These are phyloP conservation scores for Dalbergia oliveri DNA, from an alignment of 306 rosid genomes.

Conservation along the genomic window DNA sequence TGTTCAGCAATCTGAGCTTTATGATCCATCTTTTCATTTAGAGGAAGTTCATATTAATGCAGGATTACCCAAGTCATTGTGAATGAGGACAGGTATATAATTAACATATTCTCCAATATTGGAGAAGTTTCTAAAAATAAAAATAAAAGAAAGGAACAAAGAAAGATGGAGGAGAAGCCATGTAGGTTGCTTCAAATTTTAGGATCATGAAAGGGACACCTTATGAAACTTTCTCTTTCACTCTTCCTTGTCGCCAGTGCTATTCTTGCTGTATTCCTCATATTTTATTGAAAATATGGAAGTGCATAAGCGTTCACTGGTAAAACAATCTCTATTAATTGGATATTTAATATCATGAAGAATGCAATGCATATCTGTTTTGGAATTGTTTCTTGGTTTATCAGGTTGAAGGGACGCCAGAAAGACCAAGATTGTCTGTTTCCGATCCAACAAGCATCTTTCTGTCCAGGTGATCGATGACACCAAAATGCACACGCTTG, in stretches of 20 bases:
- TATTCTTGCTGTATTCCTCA: slow-evolving; percentile 2
- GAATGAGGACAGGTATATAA: not conserved
- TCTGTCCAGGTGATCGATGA: slow-evolving; percentile 97
- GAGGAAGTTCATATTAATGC: slow-evolving; percentile 8
- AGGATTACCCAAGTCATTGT: not conserved
- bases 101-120: slow-evolving; percentile 5
- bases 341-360: slow-evolving; percentile 38
- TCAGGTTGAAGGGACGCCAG: slow-evolving; percentile 95
- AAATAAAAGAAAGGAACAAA: not conserved
- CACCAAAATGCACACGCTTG: slow-evolving; percentile 91
- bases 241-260: not conserved
- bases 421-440: slow-evolving; percentile 94
- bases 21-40: slow-evolving; percentile 3
- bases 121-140: slow-evolving; percentile 25
- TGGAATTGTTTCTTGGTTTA: slow-evolving; percentile 34
- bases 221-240: not conserved
- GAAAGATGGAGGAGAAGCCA: slow-evolving; percentile 9
- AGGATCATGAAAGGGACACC: not conserved
- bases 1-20: not conserved
- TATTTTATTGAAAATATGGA: slow-evolving; percentile 1
- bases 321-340: not conserved
- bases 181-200: not conserved
- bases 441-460: slow-evolving; percentile 93
- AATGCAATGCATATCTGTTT: slow-evolving; percentile 12
- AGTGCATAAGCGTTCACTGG: not conserved